phyloP scores from a whole-genome alignment of 768 basidiomycete genomes.

The Suillus luteus region DNA sequence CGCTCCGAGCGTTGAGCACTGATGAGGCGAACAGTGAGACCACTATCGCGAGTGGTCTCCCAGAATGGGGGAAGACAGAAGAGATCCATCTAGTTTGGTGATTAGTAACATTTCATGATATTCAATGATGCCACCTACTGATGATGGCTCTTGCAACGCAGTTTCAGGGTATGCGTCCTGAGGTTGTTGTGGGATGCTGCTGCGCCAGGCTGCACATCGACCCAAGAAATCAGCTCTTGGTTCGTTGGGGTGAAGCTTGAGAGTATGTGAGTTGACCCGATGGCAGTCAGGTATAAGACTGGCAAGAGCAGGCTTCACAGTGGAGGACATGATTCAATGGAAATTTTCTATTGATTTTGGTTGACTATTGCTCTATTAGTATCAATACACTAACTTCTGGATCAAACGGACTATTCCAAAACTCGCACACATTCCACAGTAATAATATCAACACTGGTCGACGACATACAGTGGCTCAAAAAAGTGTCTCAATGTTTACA shows the following conservation, averaged over 20 bases:
- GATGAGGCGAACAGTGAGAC: background rate
- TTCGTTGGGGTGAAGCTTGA: background rate
- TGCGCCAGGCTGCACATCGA: background rate
- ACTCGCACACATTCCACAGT: too few species aligned
- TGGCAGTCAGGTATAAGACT: too few species aligned
- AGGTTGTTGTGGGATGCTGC: background rate
- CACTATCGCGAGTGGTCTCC: background rate
- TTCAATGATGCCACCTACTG: background rate
- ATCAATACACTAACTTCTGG: background rate
- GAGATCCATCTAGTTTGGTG: background rate
- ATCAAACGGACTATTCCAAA: too few species aligned
- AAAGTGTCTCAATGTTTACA: too few species aligned
- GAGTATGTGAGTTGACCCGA: background rate
- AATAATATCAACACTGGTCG: too few species aligned
- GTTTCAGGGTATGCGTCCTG: background rate
- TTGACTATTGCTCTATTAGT: background rate
- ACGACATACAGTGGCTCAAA: too few species aligned
- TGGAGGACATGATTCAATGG: conserved; percentile 1
- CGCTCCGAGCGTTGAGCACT: background rate
- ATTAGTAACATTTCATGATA: background rate
- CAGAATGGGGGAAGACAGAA: background rate
- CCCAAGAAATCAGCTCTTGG: background rate
- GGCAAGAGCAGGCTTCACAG: background rate
- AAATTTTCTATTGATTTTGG: background rate
- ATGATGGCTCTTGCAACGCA: background rate